These are phyloP conservation scores for Cryptococcus sp. DNA, from an alignment of 1,284 basidiomycete species.

Conservation along the genomic window DNA sequence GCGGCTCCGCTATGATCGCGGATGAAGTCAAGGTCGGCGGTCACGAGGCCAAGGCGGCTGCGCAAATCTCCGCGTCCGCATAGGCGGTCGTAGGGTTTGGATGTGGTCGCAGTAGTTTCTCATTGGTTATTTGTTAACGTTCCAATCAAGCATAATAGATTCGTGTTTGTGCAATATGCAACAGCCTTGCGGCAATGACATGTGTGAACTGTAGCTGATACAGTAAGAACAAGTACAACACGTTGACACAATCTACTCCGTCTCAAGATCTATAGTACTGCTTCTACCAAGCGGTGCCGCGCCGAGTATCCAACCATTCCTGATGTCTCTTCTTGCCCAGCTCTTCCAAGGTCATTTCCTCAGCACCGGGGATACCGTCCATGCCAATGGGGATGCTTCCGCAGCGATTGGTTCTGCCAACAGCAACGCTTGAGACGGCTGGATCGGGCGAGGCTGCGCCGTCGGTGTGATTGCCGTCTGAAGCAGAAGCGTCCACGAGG, in stretches of 20 bases:
- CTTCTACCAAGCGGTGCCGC: conserved; percentile 4
- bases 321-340: conserved; percentile 41
- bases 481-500: background rate
- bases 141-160: too few relatives aligned
- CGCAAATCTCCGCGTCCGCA: conserved; percentile 6
- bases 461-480: background rate
- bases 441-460: background rate
- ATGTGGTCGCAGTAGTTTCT: too few relatives aligned
- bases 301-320: conserved; percentile 38
- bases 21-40: conserved; percentile 37
- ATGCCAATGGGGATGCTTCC: conserved; percentile 10
- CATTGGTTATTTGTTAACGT: too few relatives aligned
- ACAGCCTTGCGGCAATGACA: too few relatives aligned
- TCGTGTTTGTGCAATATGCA: too few relatives aligned
- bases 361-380: conserved; percentile 13
- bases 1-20: conserved; percentile 31
- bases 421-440: background rate
- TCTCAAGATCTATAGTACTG: background rate
- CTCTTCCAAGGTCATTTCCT: conserved; percentile 41
- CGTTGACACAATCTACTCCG: background rate
- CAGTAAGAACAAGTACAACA: too few relatives aligned
- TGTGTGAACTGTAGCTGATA: too few relatives aligned
- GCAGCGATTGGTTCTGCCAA: background rate
- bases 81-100: background rate
- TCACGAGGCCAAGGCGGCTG: conserved; percentile 22